Conservation (phyloP, 2,329 filamentous ascomycete genomes). For the Cadophora gregata region DNA sequence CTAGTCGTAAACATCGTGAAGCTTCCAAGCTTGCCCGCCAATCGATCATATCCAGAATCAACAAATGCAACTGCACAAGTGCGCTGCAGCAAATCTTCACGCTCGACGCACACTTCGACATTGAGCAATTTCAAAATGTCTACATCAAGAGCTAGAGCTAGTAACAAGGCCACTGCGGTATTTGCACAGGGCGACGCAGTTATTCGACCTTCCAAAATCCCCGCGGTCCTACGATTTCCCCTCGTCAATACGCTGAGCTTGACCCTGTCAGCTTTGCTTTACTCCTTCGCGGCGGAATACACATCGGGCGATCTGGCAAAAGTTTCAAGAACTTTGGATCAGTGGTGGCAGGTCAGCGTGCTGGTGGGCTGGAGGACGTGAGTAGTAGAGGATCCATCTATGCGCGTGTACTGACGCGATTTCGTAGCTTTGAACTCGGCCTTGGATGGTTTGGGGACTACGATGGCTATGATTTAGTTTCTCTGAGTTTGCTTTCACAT, state of each 20-base stretch:
- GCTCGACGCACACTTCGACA: not conserved
- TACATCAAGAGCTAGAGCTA: slow-evolving; percentile 15
- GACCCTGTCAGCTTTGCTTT: slow-evolving; percentile 66
- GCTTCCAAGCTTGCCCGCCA: slow-evolving; percentile 4
- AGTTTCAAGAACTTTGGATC: slow-evolving; percentile 68
- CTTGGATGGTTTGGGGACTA: slow-evolving; percentile 76
- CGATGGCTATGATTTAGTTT: slow-evolving; percentile 73
- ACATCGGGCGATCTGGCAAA: slow-evolving; percentile 65
- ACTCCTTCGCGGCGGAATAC: slow-evolving; percentile 62
- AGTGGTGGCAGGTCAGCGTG: slow-evolving; percentile 64
- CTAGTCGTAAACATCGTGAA: slow-evolving; percentile 10
- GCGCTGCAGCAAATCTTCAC: not conserved
- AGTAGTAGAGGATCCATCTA: slow-evolving; percentile 44
- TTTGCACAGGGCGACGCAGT: slow-evolving; percentile 28
- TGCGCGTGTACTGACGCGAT: slow-evolving; percentile 21
- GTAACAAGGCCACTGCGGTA: slow-evolving; percentile 23
- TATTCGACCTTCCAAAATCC: slow-evolving; percentile 45
- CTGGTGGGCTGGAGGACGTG: slow-evolving; percentile 61
- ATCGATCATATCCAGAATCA: not conserved
- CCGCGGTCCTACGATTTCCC: slow-evolving; percentile 56
- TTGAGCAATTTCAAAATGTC: slow-evolving; percentile 11
- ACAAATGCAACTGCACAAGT: not conserved
- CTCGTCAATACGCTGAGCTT: slow-evolving; percentile 62
- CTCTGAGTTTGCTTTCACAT: slow-evolving; percentile 72
- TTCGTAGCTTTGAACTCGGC: slow-evolving; percentile 68